Percentiles rank a stretch among this genome's conserved stretches.
These are phyloP conservation scores for Termitomyces sp. DNA, from an alignment of 768 basidiomycete genomes.

Conservation along the genomic window DNA sequence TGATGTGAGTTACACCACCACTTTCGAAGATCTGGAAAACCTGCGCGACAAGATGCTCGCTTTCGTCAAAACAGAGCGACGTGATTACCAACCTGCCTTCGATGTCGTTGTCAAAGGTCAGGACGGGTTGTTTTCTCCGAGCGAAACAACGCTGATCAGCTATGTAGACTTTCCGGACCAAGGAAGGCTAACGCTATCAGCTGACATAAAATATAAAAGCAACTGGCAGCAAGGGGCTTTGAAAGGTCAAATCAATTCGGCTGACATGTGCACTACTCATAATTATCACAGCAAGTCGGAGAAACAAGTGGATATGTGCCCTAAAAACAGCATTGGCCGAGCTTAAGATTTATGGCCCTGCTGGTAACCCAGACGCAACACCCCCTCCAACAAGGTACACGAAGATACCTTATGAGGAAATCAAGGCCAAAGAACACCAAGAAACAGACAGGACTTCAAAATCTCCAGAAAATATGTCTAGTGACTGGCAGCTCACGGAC, in stretches of 20 bases:
- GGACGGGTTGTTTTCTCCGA: conserved; percentile 3
- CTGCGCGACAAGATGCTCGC: conserved; percentile 75
- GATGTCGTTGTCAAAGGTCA: conserved; percentile 65
- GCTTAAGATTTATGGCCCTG: conserved; percentile 63
- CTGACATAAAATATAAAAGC: conserved; percentile 85
- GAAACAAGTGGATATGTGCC: conserved; percentile 91
- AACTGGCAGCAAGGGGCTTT: conserved; percentile 78
- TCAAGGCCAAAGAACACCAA: conserved; percentile 35
- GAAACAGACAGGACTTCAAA: conserved; percentile 20
- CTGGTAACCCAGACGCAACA: conserved; percentile 49
- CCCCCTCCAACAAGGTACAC: conserved; percentile 57
- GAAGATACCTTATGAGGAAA: conserved; percentile 66
- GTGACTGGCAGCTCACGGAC: conserved; percentile 48
- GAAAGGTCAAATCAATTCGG: conserved; percentile 39
- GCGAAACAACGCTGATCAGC: background rate
- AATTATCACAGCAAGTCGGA: conserved; percentile 49
- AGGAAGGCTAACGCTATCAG: conserved; percentile 66
- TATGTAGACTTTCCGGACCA: conserved; percentile 71
- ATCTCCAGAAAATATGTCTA: conserved; percentile 21
- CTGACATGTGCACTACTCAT: conserved; percentile 4
- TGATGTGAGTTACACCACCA: conserved; percentile 72
- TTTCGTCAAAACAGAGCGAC: conserved; percentile 63
- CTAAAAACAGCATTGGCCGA: conserved; percentile 70
- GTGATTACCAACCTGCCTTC: conserved; percentile 73
- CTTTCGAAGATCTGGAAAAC: conserved; percentile 75